Percentiles rank a stretch among this genome's conserved stretches.
phyloP scores from a whole-genome alignment of 1,284 basidiomycete species.

The Sphaerobolus stellatus region DNA sequence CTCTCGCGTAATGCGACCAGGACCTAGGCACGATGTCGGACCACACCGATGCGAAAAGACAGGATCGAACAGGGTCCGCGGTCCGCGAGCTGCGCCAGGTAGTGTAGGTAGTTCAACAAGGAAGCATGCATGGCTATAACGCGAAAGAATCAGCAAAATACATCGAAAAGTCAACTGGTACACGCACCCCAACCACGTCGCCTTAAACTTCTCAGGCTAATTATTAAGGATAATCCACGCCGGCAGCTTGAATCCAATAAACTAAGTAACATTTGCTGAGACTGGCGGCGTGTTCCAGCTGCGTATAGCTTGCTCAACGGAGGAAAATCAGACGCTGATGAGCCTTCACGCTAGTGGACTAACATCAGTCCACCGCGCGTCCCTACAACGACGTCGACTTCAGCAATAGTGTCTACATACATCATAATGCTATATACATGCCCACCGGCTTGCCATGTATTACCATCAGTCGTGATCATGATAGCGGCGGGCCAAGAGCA shows the following conservation, averaged over 20 bases:
- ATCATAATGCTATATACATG: too few species aligned
- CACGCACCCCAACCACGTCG: constrained; percentile 64
- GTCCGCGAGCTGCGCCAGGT: constrained; percentile 44
- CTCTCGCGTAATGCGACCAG: constrained; percentile 56
- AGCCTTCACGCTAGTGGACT: background rate
- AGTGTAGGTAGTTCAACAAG: constrained; percentile 62
- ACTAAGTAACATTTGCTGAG: constrained; percentile 11
- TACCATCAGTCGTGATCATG: too few species aligned
- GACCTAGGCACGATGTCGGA: constrained; percentile 53
- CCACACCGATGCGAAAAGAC: constrained; percentile 66
- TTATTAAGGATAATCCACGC: constrained; percentile 12
- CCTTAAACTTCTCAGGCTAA: constrained; percentile 46
- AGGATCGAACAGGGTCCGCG: constrained; percentile 71
- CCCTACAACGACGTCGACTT: too few species aligned
- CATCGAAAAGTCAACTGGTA: background rate
- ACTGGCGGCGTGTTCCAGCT: background rate
- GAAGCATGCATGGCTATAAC: constrained; percentile 62
- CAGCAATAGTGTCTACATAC: too few species aligned
- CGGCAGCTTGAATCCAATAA: constrained; percentile 16
- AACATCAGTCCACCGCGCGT: background rate
- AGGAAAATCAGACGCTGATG: background rate
- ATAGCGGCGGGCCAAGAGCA: too few species aligned
- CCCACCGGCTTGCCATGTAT: too few species aligned
- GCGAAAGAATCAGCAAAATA: background rate
- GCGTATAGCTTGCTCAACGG: background rate